A percentile compares a stretch with the other conserved stretches of the same genome.
These are phyloP conservation scores for Trametes polyzona DNA, from an alignment of 1,284 basidiomycete species.

Conservation along the genomic window DNA sequence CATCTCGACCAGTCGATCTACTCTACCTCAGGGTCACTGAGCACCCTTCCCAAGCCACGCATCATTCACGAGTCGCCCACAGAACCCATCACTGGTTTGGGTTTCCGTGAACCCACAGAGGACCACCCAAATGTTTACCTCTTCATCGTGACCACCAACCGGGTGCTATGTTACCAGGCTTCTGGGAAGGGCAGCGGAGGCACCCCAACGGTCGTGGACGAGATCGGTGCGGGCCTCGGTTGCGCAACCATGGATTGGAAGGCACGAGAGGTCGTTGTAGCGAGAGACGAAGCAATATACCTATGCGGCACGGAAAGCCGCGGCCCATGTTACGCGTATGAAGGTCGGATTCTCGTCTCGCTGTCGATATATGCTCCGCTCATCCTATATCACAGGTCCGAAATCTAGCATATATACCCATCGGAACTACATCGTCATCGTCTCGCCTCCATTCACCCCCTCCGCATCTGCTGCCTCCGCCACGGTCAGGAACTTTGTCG, in stretches of 20 bases:
- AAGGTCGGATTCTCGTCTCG: constrained; percentile 55
- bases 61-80: constrained; percentile 77
- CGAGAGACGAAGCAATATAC: constrained; percentile 92
- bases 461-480: constrained; percentile 68
- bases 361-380: constrained; percentile 5
- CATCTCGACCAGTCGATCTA: constrained; percentile 89
- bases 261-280: constrained; percentile 79
- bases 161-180: constrained; percentile 78
- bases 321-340: constrained; percentile 88
- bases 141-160: constrained; percentile 88
- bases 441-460: constrained; percentile 83
- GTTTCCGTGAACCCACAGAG: constrained; percentile 74
- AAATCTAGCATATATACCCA: constrained; percentile 76
- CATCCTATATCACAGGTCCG: constrained; percentile 47
- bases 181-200: constrained; percentile 77
- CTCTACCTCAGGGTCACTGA: constrained; percentile 61
- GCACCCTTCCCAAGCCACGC: constrained; percentile 79
- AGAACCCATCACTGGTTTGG: constrained; percentile 92
- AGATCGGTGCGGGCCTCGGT: constrained; percentile 82
- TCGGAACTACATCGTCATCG: constrained; percentile 84
- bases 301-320: constrained; percentile 84
- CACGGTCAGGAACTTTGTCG: constrained; percentile 76
- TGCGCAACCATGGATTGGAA: constrained; percentile 84
- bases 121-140: constrained; percentile 62
- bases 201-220: constrained; percentile 75